phyloP scores from a whole-genome alignment of 352 stramenopile genomes.

The Thraustotheca clavata region DNA sequence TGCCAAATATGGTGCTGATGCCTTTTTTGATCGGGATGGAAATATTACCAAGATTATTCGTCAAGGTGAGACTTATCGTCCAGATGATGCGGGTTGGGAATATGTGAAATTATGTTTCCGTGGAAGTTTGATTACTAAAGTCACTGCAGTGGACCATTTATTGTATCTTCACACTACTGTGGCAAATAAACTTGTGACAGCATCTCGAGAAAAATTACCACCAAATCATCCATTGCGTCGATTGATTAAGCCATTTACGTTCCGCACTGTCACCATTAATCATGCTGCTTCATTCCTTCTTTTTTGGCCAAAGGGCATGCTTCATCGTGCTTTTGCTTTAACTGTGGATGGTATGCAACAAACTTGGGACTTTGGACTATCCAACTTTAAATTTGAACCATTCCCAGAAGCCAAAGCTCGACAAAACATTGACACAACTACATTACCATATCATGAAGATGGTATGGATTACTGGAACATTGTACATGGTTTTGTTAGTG shows the following conservation, averaged over 20 bases:
- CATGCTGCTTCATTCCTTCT: neutral
- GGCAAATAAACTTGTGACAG: slow-evolving; percentile 14
- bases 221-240: slow-evolving; percentile 11
- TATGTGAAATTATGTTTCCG: slow-evolving; percentile 21
- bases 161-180: slow-evolving; percentile 8
- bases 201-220: slow-evolving; percentile 7
- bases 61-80: neutral
- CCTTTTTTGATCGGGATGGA: slow-evolving; percentile 7
- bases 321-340: slow-evolving; percentile 9
- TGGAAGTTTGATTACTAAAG: slow-evolving; percentile 6
- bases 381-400: neutral
- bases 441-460: slow-evolving; percentile 17
- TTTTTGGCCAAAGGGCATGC: slow-evolving; percentile 18
- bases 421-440: slow-evolving; percentile 6
- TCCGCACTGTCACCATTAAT: slow-evolving; percentile 16
- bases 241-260: slow-evolving; percentile 20
- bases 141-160: slow-evolving; percentile 15
- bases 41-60: slow-evolving; percentile 15
- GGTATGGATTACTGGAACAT: slow-evolving; percentile 18
- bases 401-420: neutral
- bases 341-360: slow-evolving; percentile 7
- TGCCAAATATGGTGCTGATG: slow-evolving; percentile 12
- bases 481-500: neutral
- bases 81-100: neutral
- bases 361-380: neutral